Base-by-base conservation (phyloP, 2,329 filamentous ascomycete genomes). In the Aspergillus pseudoviridinutans region DNA sequence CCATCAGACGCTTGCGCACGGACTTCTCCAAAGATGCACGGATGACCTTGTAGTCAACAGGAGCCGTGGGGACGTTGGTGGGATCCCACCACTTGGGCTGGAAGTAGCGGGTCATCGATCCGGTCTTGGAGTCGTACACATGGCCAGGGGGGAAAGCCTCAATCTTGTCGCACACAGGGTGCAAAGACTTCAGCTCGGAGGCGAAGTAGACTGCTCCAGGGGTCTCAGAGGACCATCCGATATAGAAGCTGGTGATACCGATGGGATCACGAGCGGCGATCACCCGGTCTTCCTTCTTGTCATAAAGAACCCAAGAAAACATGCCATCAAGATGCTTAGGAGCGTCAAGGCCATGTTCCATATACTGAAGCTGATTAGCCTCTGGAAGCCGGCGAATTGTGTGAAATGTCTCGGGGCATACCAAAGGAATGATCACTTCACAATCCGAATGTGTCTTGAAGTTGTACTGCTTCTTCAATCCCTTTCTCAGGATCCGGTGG, bases 401-500 rank as follows among this genome's bases (percentile, higher is more conserved):
- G 38, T 35, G 22, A 9, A 17, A 38, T 20, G 25, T 32, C 24
- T 53, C 38, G 41, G 44, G 56, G 77, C 86, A 74, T 84, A 95
- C 91, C 83, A 99, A 78, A 66, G 95, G 94, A 73, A 99, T 96
- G 77, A 99, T 96, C 73, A 99, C 93, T 79, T 99, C 94, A 79
- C 94, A 99, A 74, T 99, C 94, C 41, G 93, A 97, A 73, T 94
- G 89, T 64, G 94, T 99, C 87, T 97, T 97, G 87, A 97, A 99
- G 77, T 92, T 88, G 78, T 97, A 97, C 41, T 87, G 84, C 59
- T 82, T 86, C 79, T 91, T 91, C 69, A 97, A 81, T 68, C 82
- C 82, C 80, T 97, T 97, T 74, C 94, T 89, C 71, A 99, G 83
- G 71, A 96, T 85, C 74, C 93, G 90, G 80, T 99, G 94, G 87